These are phyloP conservation scores for Pseudoscleropodium purum DNA, from an alignment of 225 moss, liverwort and hornwort species.

Conservation along the genomic window DNA sequence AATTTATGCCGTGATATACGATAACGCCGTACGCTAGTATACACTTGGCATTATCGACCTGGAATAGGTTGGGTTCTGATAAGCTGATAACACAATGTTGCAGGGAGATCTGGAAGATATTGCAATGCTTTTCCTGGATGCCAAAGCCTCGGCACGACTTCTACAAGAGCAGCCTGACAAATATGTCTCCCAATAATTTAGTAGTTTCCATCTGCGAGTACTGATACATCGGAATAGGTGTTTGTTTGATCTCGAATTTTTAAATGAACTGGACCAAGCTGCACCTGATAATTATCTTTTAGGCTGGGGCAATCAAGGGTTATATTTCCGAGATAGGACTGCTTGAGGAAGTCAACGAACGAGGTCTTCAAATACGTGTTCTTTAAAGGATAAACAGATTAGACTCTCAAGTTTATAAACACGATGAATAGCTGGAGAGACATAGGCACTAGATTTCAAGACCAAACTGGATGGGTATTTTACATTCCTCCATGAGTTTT, in stretches of 20 bases:
- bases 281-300: background rate
- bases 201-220: background rate
- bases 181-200: slow-evolving; percentile 64
- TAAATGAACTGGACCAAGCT: background rate
- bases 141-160: slow-evolving; percentile 85
- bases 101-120: slow-evolving; percentile 89
- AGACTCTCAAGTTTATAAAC: background rate
- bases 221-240: background rate
- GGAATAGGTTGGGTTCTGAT: background rate
- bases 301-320: background rate
- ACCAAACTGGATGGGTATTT: background rate
- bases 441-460: background rate
- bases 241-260: background rate
- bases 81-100: background rate
- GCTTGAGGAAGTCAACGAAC: background rate
- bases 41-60: background rate
- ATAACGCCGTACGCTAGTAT: background rate
- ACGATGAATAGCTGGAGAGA: background rate
- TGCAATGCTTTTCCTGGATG: slow-evolving; percentile 79
- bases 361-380: background rate
- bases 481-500: background rate
- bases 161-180: slow-evolving; percentile 92
- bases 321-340: background rate
- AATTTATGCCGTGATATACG: background rate
- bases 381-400: background rate